Percentiles rank a stretch among this genome's conserved stretches.
phyloP scores from a whole-genome alignment of 2,329 filamentous ascomycete species.

The Alternaria arborescens region DNA sequence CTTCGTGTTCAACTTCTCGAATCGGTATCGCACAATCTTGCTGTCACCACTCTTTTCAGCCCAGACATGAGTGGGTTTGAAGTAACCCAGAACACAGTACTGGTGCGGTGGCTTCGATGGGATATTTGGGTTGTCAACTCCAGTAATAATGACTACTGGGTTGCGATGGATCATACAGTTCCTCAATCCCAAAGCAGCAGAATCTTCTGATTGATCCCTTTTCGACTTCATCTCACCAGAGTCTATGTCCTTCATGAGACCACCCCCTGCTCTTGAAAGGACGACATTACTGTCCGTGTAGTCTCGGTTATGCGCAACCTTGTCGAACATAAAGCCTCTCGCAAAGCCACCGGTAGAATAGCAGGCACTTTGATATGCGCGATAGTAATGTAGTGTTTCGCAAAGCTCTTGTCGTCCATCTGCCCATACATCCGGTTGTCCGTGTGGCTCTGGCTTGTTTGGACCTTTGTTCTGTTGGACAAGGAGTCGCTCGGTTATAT shows the following conservation, averaged over 20 bases:
- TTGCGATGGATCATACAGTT: slow-evolving; percentile 58
- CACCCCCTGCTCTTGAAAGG: slow-evolving; percentile 69
- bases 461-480: slow-evolving; percentile 26
- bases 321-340: slow-evolving; percentile 68
- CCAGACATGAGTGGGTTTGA: slow-evolving; percentile 75
- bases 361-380: slow-evolving; percentile 66
- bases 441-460: slow-evolving; percentile 46
- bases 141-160: slow-evolving; percentile 63
- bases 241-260: slow-evolving; percentile 57
- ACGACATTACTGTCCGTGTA: slow-evolving; percentile 68
- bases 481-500: slow-evolving; percentile 25
- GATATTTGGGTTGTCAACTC: slow-evolving; percentile 60
- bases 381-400: slow-evolving; percentile 70
- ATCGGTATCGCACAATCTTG: slow-evolving; percentile 66
- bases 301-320: slow-evolving; percentile 62
- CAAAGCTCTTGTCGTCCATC: slow-evolving; percentile 67
- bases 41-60: slow-evolving; percentile 61
- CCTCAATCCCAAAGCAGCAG: slow-evolving; percentile 52
- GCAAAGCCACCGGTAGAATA: slow-evolving; percentile 63
- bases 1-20: slow-evolving; percentile 68
- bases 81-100: slow-evolving; percentile 74
- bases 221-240: slow-evolving; percentile 57
- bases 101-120: slow-evolving; percentile 62
- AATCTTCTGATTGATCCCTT: slow-evolving; percentile 56
- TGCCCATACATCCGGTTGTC: slow-evolving; percentile 64